phyloP scores from a whole-genome alignment of 2,329 filamentous ascomycete species.

The Cladophialophora chaetospira region DNA sequence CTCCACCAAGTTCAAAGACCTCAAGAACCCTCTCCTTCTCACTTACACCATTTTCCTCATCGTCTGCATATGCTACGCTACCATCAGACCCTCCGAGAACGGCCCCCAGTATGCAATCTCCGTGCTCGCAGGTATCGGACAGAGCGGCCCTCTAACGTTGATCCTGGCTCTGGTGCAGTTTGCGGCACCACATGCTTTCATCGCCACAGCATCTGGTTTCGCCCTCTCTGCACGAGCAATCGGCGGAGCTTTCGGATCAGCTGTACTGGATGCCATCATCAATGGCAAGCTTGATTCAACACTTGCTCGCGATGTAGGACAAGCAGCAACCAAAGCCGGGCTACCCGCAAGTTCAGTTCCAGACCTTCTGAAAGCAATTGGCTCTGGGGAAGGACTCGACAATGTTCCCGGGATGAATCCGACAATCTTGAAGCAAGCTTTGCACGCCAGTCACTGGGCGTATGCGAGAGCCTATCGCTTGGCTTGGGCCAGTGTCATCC shows the following conservation, averaged over 20 bases:
- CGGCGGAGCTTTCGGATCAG: constrained; percentile 56
- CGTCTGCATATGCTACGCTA: constrained; percentile 50
- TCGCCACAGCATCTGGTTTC: constrained; percentile 56
- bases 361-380: constrained; percentile 42
- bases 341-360: constrained; percentile 43
- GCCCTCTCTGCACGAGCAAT: constrained; percentile 56
- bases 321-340: constrained; percentile 47
- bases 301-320: constrained; percentile 41
- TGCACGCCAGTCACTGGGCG: constrained; percentile 46
- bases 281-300: constrained; percentile 50
- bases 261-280: constrained; percentile 55
- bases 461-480: constrained; percentile 54
- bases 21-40: constrained; percentile 50
- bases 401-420: constrained; percentile 43
- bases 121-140: constrained; percentile 51
- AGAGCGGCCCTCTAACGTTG: constrained; percentile 53
- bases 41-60: constrained; percentile 50
- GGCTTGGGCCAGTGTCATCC: constrained; percentile 54
- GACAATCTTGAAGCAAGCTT: constrained; percentile 43
- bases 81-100: constrained; percentile 48
- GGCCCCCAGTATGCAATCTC: constrained; percentile 50
- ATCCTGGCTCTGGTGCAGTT: constrained; percentile 55
- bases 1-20: constrained; percentile 51
- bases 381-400: constrained; percentile 37
- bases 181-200: constrained; percentile 54